Percentiles rank a stretch among this genome's conserved stretches.
Conservation (phyloP, 805 yeast genomes). For the Metschnikowia shivogae region DNA sequence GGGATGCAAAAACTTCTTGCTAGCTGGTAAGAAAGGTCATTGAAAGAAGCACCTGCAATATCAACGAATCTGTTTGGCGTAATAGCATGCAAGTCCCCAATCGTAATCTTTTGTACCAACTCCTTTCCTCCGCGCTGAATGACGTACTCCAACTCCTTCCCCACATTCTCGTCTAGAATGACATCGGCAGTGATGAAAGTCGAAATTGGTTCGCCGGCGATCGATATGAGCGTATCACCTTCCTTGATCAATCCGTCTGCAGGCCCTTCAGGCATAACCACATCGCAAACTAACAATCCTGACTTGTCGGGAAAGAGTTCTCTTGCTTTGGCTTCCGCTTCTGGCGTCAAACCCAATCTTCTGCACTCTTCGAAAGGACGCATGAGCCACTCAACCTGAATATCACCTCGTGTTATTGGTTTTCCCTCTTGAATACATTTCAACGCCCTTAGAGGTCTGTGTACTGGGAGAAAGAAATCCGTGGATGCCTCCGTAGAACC, state of each 20-base stretch:
- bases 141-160: conserved; percentile 48
- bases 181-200: conserved; percentile 80
- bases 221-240: conserved; percentile 78
- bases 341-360: conserved; percentile 75
- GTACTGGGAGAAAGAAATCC: conserved; percentile 85
- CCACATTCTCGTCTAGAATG: conserved; percentile 70
- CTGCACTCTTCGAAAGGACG: conserved; percentile 89
- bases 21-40: conserved; percentile 81
- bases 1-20: conserved; percentile 84
- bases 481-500: conserved; percentile 90
- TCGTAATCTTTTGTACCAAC: conserved; percentile 45
- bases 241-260: conserved; percentile 69
- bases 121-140: conserved; percentile 58
- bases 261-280: conserved; percentile 82
- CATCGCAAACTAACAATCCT: conserved; percentile 79
- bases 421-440: conserved; percentile 56
- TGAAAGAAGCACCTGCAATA: conserved; percentile 84
- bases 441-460: conserved; percentile 78
- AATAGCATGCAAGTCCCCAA: conserved; percentile 75
- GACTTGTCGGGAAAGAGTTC: conserved; percentile 64
- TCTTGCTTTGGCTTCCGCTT: conserved; percentile 69
- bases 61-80: conserved; percentile 80
- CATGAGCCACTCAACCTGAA: conserved; percentile 84
- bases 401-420: conserved; percentile 82
- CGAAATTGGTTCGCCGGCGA: conserved; percentile 60